phyloP scores from a whole-genome alignment of 768 basidiomycete species.

The Filobasidium wieringae region DNA sequence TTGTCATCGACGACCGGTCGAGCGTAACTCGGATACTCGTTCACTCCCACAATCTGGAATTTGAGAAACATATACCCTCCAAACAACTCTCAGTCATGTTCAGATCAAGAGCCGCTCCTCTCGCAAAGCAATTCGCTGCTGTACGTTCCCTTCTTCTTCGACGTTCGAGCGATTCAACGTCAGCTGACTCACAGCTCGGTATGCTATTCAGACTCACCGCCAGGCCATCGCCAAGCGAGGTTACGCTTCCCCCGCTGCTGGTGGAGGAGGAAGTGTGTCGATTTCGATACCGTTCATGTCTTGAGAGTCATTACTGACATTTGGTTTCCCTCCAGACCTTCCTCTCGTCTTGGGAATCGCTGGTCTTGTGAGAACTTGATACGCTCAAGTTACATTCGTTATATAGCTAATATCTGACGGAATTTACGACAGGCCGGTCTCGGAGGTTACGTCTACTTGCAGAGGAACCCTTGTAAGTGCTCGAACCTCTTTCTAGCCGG shows the following conservation, averaged over 20 bases:
- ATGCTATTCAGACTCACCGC: background rate
- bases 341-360: slow-evolving; percentile 23
- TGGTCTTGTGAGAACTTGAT: slow-evolving; percentile 19
- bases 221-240: slow-evolving; percentile 4
- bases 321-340: slow-evolving; percentile 10
- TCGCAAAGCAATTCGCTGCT: background rate
- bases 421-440: slow-evolving; percentile 33
- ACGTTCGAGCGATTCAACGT: background rate
- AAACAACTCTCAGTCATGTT: too few species aligned
- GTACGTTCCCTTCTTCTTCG: background rate
- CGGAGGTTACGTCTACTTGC: slow-evolving; percentile 44
- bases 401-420: background rate
- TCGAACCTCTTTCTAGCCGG: background rate
- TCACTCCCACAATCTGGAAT: too few species aligned
- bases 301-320: background rate
- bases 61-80: too few species aligned
- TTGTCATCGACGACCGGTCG: too few species aligned
- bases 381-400: background rate
- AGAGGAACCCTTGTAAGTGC: slow-evolving; percentile 17
- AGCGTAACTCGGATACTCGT: too few species aligned
- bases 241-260: slow-evolving; percentile 19
- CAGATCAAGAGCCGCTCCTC: background rate
- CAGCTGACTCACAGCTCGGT: background rate
- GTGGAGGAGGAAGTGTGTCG: slow-evolving; percentile 19
- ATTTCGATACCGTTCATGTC: background rate